These are phyloP conservation scores for Mycena venus DNA, from an alignment of 768 basidiomycete genomes.

Conservation along the genomic window DNA sequence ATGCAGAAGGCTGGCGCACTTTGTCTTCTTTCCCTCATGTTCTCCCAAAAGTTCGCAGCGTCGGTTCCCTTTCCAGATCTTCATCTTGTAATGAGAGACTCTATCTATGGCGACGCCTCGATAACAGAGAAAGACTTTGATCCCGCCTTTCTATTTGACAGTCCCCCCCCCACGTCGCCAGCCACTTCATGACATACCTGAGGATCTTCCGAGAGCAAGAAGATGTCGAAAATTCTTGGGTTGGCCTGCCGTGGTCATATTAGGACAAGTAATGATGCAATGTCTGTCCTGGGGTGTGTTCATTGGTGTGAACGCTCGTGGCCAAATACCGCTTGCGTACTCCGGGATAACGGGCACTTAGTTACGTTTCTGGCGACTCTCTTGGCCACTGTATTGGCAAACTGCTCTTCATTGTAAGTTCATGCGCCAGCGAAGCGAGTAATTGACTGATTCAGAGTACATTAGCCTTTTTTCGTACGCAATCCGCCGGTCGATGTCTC, in stretches of 20 bases:
- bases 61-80: not conserved
- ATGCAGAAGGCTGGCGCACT: too few species aligned
- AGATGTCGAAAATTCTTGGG: not conserved
- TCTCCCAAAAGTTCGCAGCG: not conserved
- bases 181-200: not conserved
- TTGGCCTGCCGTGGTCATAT: constrained; percentile 3
- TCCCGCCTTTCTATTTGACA: not conserved
- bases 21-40: not conserved
- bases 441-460: not conserved
- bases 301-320: not conserved
- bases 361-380: not conserved
- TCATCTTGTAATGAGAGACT: not conserved
- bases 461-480: constrained; percentile 6
- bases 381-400: not conserved
- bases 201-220: not conserved
- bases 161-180: not conserved
- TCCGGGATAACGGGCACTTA: constrained; percentile 6
- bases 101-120: not conserved
- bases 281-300: not conserved
- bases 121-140: not conserved
- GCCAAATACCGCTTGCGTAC: not conserved
- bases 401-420: not conserved
- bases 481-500: not conserved
- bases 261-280: not conserved
- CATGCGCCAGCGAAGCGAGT: not conserved